A percentile compares a stretch with the other conserved stretches of the same genome.
phyloP scores from a whole-genome alignment of 768 basidiomycete species.

The Sarcomyxa edulis region DNA sequence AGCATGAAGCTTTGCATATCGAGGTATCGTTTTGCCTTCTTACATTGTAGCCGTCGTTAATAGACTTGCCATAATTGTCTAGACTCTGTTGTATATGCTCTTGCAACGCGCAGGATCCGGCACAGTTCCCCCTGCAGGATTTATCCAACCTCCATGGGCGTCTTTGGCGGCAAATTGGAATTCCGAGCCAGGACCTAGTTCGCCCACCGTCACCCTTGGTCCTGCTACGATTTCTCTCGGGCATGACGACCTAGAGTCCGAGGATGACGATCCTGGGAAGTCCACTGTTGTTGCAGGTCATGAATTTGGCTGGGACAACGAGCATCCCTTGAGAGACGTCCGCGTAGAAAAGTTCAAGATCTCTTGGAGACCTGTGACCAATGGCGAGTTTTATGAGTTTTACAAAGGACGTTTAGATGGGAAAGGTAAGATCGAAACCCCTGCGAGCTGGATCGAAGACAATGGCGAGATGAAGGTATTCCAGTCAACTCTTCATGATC shows the following conservation, averaged over 20 bases:
- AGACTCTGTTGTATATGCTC: conserved; percentile 92
- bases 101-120: conserved; percentile 75
- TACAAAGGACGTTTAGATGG: conserved; percentile 33
- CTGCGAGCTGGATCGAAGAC: conserved; percentile 69
- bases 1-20: conserved; percentile 86
- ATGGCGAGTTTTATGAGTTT: conserved; percentile 77
- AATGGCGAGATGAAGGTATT: conserved; percentile 46
- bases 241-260: conserved; percentile 75
- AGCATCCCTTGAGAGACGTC: conserved; percentile 64
- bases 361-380: conserved; percentile 83
- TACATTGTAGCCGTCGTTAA: background rate
- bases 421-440: conserved; percentile 43
- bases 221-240: conserved; percentile 63
- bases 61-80: background rate
- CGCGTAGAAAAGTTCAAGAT: conserved; percentile 67
- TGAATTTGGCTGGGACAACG: conserved; percentile 95
- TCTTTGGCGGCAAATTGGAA: conserved; percentile 46
- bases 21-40: conserved; percentile 32
- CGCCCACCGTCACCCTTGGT: conserved; percentile 48
- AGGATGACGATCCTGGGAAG: conserved; percentile 41
- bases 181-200: conserved; percentile 33
- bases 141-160: conserved; percentile 69
- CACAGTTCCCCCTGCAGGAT: conserved; percentile 74
- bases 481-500: no score
- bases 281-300: conserved; percentile 42